A percentile compares a stretch with the other conserved stretches of the same genome.
Conservation (phyloP, 495 filamentous ascomycete genomes). For the Neurospora hispaniola region DNA sequence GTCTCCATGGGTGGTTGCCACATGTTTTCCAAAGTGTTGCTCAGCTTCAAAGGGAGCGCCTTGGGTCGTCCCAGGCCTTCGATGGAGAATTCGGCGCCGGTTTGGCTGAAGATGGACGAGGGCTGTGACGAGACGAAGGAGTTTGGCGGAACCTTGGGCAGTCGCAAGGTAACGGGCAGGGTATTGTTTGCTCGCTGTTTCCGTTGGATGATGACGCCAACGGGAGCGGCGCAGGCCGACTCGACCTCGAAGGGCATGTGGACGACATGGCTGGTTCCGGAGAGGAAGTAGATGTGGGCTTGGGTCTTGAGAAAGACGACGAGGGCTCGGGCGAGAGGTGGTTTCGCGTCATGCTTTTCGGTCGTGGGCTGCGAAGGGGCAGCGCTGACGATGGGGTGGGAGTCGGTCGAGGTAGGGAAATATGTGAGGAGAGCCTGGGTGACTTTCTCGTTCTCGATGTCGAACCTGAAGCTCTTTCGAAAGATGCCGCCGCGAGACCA, state of each 20-base stretch:
- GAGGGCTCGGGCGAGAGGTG: constrained; percentile 52
- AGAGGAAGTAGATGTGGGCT: constrained; percentile 86
- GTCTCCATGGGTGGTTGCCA: constrained; percentile 37
- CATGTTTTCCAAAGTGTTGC: constrained; percentile 35
- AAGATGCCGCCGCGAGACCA: constrained; percentile 85
- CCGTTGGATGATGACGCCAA: constrained; percentile 75
- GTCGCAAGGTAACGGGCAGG: constrained; percentile 33
- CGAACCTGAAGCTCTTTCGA: constrained; percentile 77
- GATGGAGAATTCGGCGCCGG: constrained; percentile 40
- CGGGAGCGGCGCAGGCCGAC: constrained; percentile 67
- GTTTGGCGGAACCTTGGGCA: constrained; percentile 57
- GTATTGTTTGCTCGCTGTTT: constrained; percentile 39
- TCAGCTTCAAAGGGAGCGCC: constrained; percentile 34
- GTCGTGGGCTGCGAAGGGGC: not conserved
- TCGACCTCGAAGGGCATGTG: constrained; percentile 93
- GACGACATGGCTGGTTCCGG: constrained; percentile 78
- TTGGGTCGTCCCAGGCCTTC: constrained; percentile 41
- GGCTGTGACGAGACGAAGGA: constrained; percentile 65
- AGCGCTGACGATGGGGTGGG: constrained; percentile 3
- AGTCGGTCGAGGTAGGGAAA: constrained; percentile 52
- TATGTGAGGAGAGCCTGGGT: constrained; percentile 73
- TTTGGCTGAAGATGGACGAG: constrained; percentile 28
- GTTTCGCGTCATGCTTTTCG: constrained; percentile 8
- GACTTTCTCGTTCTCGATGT: constrained; percentile 75
- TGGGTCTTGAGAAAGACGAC: constrained; percentile 90